These are phyloP conservation scores for Hordeum pubiflorum DNA, from an alignment of 202 grass and related monocot genomes.

Conservation along the genomic window DNA sequence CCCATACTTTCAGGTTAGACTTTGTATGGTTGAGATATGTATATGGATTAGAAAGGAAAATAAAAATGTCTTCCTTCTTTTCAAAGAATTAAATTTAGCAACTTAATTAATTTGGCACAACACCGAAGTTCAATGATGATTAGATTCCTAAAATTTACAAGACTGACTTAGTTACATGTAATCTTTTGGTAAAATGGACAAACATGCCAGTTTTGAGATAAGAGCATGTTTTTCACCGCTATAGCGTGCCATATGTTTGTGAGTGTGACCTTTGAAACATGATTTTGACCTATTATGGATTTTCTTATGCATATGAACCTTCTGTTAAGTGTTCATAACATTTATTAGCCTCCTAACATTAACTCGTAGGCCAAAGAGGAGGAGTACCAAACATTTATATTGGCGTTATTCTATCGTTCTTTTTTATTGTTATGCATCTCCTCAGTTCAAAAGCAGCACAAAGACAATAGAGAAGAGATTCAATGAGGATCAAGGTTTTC, in stretches of 20 bases:
- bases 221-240: background rate
- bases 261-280: background rate
- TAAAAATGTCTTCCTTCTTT: background rate
- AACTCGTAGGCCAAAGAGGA: background rate
- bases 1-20: slow-evolving; percentile 36
- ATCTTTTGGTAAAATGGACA: background rate
- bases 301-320: no score
- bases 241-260: background rate
- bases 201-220: background rate
- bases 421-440: background rate
- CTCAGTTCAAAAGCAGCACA: background rate
- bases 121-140: background rate
- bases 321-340: background rate
- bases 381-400: background rate
- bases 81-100: background rate
- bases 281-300: background rate
- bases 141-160: background rate
- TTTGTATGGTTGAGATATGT: background rate
- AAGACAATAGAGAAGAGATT: no score
- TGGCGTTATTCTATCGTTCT: background rate
- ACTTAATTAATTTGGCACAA: background rate
- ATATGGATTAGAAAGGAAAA: background rate
- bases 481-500: background rate
- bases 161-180: background rate
- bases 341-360: background rate